Evolutionary conservation across 495 filamentous ascomycete species (phyloP), one percentile per base, ranked within the genome.

Genomic region (Aeminium ludgeri): DNA sequence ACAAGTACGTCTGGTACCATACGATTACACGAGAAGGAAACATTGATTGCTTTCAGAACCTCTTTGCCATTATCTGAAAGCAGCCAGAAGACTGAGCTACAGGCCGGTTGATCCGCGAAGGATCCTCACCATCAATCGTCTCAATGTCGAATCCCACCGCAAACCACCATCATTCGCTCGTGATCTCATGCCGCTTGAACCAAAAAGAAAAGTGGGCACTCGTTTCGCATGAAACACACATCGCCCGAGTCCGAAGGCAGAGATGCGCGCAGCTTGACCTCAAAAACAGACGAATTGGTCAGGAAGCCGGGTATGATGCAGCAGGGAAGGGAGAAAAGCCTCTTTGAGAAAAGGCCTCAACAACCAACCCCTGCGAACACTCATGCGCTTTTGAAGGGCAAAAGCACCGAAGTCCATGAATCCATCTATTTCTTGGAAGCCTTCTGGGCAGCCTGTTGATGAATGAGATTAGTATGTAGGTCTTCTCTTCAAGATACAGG

Each of bases 361-460:
- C 17, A 18, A 40, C 27, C 38, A 18, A 40, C 25, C 4, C 13
- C 19, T 3, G 34, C 41, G 33, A 17, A 38, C 23, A 34, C 11
- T 23, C 33, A 35, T 28, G 6, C 33, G 41, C 30, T 32, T 44
- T 36, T 44, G 41, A 40, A 12, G 12, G 16, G 31, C 31, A 33
- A 17, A 27, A 42, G 25, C 30, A 34, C 41, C 41, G 17, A 11
- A 11, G n/a, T 40, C 31, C 37, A 19, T 28, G 23, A 12, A 45
- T 39, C 30, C 44, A 37, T 45, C 48, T 78, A 78, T 66, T 78
- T 78, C 74, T 78, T 78, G 52, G 58, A 33, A 19, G 70, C 74
- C 66, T 76, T 78, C 58, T 66, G 59, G 59, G 72, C 73, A 51
- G 74, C 73, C 31, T 61, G 33, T 11, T n/a, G 29, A 10, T 18